Percentiles rank a stretch among this genome's conserved stretches.
These are phyloP conservation scores for Podaxis pistillaris DNA, from an alignment of 768 basidiomycete species.

Conservation along the genomic window DNA sequence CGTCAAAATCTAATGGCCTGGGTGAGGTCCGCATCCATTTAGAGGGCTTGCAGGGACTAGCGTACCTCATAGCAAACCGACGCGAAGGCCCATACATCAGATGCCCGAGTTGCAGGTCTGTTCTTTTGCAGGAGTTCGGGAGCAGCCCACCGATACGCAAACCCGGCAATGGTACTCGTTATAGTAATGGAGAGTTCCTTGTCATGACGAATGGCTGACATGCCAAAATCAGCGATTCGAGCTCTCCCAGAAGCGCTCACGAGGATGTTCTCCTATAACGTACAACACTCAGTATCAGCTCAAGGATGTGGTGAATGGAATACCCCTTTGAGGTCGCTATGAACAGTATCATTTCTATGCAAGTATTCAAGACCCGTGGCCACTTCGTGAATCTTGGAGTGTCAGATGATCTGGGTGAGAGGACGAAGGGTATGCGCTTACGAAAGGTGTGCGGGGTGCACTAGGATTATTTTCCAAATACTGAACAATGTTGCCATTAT, in stretches of 20 bases:
- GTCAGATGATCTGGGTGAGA: neutral
- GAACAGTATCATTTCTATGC: conserved; percentile 13
- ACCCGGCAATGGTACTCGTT: conserved; percentile 29
- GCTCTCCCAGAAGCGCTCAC: conserved; percentile 5
- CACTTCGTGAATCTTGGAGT: conserved; percentile 10
- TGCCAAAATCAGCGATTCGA: conserved; percentile 16
- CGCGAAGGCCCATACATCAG: conserved; percentile 19
- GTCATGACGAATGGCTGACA: conserved; percentile 5
- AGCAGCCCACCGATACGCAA: conserved; percentile 16
- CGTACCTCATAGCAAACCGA: conserved; percentile 16
- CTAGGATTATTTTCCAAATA: neutral
- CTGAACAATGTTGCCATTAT: conserved; percentile 11
- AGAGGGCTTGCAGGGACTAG: conserved; percentile 30
- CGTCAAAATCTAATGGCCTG: neutral
- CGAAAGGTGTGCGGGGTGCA: neutral
- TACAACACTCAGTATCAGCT: neutral
- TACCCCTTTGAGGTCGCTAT: conserved; percentile 20
- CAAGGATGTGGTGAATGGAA: no score
- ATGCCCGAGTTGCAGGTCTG: neutral
- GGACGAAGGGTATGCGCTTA: neutral
- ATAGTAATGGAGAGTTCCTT: neutral
- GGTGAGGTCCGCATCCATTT: neutral
- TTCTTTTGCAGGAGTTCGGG: conserved; percentile 28
- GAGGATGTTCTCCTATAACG: conserved; percentile 15
- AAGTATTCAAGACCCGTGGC: conserved; percentile 13